Conservation (phyloP, 169 alveolate species). For the Amoebophrya sp. region DNA sequence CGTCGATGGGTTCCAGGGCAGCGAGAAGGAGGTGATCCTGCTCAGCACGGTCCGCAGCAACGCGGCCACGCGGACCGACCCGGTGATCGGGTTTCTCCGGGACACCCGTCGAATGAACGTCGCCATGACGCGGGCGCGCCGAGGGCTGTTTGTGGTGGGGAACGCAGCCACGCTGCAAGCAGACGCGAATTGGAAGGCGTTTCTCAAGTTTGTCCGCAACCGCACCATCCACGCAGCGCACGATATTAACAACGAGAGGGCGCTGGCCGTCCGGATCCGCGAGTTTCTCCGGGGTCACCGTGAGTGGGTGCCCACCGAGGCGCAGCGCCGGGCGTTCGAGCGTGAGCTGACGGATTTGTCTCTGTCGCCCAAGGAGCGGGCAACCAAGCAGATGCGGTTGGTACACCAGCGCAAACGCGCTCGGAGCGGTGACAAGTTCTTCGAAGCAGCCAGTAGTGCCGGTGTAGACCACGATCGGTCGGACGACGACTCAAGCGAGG, state of each 20-base stretch:
- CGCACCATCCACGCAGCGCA: background rate
- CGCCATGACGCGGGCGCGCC: slow-evolving; percentile 55
- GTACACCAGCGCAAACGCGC: background rate
- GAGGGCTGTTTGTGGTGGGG: slow-evolving; percentile 41
- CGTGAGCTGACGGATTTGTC: background rate
- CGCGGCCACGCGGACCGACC: background rate
- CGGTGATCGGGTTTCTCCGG: slow-evolving; percentile 51
- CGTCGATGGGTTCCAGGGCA: slow-evolving; percentile 61
- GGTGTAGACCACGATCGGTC: background rate
- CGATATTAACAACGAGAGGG: background rate
- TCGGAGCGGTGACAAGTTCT: background rate
- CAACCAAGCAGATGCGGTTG: background rate
- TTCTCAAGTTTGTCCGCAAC: background rate
- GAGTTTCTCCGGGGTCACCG: background rate
- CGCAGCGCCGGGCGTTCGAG: background rate
- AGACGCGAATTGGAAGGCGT: background rate
- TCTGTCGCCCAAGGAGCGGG: background rate
- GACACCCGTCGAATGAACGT: slow-evolving; percentile 56
- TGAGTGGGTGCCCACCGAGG: background rate
- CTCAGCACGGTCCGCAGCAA: slow-evolving; percentile 49
- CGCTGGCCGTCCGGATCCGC: background rate
- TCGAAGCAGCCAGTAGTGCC: background rate
- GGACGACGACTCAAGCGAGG: background rate
- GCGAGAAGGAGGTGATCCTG: slow-evolving; percentile 54
- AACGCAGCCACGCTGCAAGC: background rate